Base-by-base conservation (phyloP, 176 grass and related monocot genomes). In the Ampelocalamus luodianensis region DNA sequence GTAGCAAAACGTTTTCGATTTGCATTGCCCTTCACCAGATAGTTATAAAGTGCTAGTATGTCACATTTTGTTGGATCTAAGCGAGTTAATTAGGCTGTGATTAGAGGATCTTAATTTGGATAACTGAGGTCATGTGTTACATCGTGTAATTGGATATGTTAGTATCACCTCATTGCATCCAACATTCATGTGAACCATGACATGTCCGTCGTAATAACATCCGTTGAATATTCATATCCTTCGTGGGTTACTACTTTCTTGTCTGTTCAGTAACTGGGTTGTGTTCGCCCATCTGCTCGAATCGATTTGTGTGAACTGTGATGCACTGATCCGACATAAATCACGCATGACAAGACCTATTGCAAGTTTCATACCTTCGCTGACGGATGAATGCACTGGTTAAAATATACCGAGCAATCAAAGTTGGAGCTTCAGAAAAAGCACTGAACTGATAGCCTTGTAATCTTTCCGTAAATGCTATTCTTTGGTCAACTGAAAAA, bases 311-410 rank as follows among this genome's bases (percentile, higher is more conserved):
- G 24, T 49, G 70, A 50, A 72, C 44, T 72, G 23, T 10, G 73
- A 76, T 58, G 73, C 73, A 58, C 73, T n/a, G 51, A 40, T 56
- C 73, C 18, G 73, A 76, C 73, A 58, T n/a, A 76, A 55, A 55
- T 58, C 73, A 58, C 53, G 36, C 34, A 14, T 38, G 73, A 58
- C 11, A n/a, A 23, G 16, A 58, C 73, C 5, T 23, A 76, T 76
- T 37, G 34, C 18, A 22, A 56, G 34, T 5, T 76, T 10, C 73
- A 37, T 58, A 39, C 40, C 27, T 58, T 76, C 20, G 32, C 10
- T 76, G 51, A 40, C 51, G 39, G 4, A 54, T 75, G 29, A 53
- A 55, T 55, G 8, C 3, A 1, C 16, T 6, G 48, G 16, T 36
- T 54, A 20, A 67, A 54, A 39, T 58, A 38, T 40, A 56, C 6